Evolutionary conservation across 768 basidiomycete species (phyloP).

Genomic region (Leccinum sublutescens): DNA sequence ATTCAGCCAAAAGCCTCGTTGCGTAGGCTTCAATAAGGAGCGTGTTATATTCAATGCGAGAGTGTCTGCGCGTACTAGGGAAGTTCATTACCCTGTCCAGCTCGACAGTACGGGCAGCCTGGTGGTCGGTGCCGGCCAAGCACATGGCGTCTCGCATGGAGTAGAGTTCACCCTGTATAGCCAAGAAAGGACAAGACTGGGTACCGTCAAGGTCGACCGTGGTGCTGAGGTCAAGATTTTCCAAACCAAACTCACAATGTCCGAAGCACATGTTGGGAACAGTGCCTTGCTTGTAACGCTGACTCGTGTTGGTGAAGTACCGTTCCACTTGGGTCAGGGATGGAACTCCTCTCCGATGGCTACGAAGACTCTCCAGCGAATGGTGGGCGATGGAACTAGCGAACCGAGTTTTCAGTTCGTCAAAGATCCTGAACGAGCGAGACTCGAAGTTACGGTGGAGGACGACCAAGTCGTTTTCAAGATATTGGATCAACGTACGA

Average conservation of each 20-base stretch:
- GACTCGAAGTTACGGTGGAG: not conserved
- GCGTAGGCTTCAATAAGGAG: slow-evolving; percentile 22
- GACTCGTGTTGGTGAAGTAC: not conserved
- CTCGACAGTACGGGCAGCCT: not conserved
- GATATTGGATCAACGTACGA: slow-evolving; percentile 1
- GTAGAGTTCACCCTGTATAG: slow-evolving; percentile 22
- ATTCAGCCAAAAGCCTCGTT: slow-evolving; percentile 30
- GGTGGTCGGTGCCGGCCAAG: slow-evolving; percentile 23
- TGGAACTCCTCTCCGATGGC: not conserved
- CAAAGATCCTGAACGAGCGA: not conserved
- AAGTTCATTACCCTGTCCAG: slow-evolving; percentile 1
- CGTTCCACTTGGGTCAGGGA: not conserved
- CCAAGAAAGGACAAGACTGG: not conserved
- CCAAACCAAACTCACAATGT: slow-evolving; percentile 1
- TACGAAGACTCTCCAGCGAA: not conserved
- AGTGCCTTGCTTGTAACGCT: slow-evolving; percentile 1
- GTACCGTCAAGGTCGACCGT: not conserved
- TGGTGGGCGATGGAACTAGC: not conserved
- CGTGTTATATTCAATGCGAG: slow-evolving; percentile 26
- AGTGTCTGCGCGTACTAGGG: slow-evolving; percentile 1
- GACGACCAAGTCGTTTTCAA: not conserved
- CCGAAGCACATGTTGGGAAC: not conserved
- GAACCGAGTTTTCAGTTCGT: not conserved
- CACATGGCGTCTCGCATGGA: slow-evolving; percentile 23
- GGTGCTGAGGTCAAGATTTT: slow-evolving; percentile 5